A percentile compares a stretch with the other conserved stretches of the same genome.
These are phyloP conservation scores for Xylaria sp. DNA, from an alignment of 2,329 filamentous ascomycete species.

Conservation along the genomic window DNA sequence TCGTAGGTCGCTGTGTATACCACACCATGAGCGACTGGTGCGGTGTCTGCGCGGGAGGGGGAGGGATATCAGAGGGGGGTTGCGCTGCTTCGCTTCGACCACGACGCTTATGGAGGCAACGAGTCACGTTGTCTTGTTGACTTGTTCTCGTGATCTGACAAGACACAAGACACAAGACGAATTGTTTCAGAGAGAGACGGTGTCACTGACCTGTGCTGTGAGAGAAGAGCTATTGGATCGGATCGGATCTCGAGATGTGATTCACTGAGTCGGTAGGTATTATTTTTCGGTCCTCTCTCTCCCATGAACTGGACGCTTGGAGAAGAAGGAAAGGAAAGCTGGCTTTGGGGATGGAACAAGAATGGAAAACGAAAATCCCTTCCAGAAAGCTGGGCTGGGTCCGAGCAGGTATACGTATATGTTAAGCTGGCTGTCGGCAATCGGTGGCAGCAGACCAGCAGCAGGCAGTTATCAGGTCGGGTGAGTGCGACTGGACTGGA, in stretches of 20 bases:
- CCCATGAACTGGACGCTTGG: background rate
- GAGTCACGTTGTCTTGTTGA: slow-evolving; percentile 26
- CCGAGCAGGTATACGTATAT: background rate
- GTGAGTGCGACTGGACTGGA: too few relatives aligned
- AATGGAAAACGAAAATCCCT: background rate
- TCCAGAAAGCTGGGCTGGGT: background rate
- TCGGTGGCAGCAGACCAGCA: background rate
- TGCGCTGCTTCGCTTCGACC: slow-evolving; percentile 22
- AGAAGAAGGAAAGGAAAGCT: background rate
- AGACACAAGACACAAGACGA: background rate
- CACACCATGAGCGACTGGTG: slow-evolving; percentile 11
- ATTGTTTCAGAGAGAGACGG: slow-evolving; percentile 18
- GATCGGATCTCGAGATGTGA: background rate
- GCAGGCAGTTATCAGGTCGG: too few relatives aligned
- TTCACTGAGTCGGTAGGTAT: background rate
- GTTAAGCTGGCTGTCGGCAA: background rate
- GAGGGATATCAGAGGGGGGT: background rate
- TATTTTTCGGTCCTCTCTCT: background rate
- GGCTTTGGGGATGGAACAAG: background rate
- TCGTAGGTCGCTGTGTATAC: slow-evolving; percentile 1
- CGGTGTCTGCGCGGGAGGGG: slow-evolving; percentile 1
- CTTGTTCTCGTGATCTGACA: slow-evolving; percentile 13
- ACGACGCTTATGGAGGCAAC: slow-evolving; percentile 17
- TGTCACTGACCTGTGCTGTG: slow-evolving; percentile 26
- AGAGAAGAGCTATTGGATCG: slow-evolving; percentile 4